These are phyloP conservation scores for Albatrellus sp. DNA, from an alignment of 1,284 basidiomycete genomes.

Conservation along the genomic window DNA sequence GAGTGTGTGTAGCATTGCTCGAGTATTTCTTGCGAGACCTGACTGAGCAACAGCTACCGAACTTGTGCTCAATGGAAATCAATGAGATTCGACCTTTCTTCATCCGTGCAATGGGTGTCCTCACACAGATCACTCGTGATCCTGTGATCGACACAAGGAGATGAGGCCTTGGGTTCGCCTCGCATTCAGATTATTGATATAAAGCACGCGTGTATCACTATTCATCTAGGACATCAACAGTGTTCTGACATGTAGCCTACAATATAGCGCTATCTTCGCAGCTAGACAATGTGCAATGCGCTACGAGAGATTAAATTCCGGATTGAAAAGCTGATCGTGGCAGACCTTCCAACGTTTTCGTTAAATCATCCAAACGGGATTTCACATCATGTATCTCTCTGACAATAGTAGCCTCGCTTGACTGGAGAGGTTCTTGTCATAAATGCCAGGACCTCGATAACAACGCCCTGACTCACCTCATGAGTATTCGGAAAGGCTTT, in stretches of 20 bases:
- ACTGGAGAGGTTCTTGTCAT: constrained; percentile 29
- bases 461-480: constrained; percentile 34
- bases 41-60: constrained; percentile 48
- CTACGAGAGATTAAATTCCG: too few relatives aligned
- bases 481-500: constrained; percentile 68
- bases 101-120: constrained; percentile 67
- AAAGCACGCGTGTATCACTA: too few relatives aligned
- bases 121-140: constrained; percentile 33
- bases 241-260: too few relatives aligned
- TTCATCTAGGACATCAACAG: too few relatives aligned
- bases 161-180: too few relatives aligned
- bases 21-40: too few relatives aligned
- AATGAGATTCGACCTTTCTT: constrained; percentile 89
- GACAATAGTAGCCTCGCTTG: constrained; percentile 56
- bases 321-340: too few relatives aligned
- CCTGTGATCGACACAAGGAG: constrained; percentile 9
- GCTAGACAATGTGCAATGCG: constrained; percentile 3
- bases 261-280: too few relatives aligned
- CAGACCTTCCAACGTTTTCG: constrained; percentile 32
- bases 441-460: constrained; percentile 1
- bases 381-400: constrained; percentile 52
- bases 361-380: constrained; percentile 40
- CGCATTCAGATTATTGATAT: too few relatives aligned
- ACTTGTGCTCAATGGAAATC: constrained; percentile 83
- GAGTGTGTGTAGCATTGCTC: constrained; percentile 37